Evolutionary conservation across 441 rosid genomes (phyloP).

Genomic region (Cnidoscolus chayamansa): DNA sequence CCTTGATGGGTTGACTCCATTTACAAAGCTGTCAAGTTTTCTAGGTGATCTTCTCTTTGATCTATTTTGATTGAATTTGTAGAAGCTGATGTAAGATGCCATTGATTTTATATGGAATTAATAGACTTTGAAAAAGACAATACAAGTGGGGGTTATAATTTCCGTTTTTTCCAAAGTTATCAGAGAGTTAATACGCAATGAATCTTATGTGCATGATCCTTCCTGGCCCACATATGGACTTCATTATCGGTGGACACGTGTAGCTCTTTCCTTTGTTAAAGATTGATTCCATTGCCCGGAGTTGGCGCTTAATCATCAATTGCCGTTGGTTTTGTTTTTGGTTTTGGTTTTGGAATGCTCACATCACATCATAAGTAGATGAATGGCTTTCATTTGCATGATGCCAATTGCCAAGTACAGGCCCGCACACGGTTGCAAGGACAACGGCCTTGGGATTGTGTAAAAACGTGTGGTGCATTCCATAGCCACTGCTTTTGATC

Average conservation of each 20-base stretch:
- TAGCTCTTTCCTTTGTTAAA: background rate
- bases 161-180: background rate
- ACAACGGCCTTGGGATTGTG: background rate
- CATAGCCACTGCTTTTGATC: background rate
- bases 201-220: background rate
- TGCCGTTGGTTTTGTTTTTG: background rate
- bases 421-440: background rate
- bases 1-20: background rate
- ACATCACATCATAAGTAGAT: too few relatives aligned
- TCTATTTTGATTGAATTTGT: background rate
- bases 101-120: slow-evolving; percentile 11
- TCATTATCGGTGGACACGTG: background rate
- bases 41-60: background rate
- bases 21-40: background rate
- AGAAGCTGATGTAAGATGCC: slow-evolving; percentile 26
- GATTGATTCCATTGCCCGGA: background rate
- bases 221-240: background rate
- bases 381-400: background rate
- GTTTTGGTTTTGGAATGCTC: background rate
- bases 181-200: background rate
- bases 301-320: background rate
- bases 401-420: background rate
- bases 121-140: slow-evolving; percentile 1
- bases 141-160: background rate
- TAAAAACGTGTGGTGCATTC: background rate